phyloP scores from a whole-genome alignment of 2,329 filamentous ascomycete genomes.

The Myotisia sp. region DNA sequence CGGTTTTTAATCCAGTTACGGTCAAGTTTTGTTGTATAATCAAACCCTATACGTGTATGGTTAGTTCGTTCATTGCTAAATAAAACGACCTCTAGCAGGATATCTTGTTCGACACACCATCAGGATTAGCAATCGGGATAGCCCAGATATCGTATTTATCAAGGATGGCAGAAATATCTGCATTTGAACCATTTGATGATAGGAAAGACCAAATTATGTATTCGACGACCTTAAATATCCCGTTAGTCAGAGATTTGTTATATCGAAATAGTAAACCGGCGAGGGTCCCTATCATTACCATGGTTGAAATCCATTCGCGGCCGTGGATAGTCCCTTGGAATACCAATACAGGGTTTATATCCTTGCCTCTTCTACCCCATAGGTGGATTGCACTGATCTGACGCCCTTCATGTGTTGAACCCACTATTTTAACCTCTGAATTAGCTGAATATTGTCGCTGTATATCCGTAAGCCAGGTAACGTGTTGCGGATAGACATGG shows the following conservation, averaged over 20 bases:
- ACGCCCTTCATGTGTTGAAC: conserved; percentile 35
- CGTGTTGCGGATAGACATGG: conserved; percentile 40
- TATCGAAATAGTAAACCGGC: too few species aligned
- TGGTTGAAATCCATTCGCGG: conserved; percentile 46
- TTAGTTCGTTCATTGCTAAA: too few species aligned
- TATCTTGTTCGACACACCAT: too few species aligned
- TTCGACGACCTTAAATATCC: conserved; percentile 23
- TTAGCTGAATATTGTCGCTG: conserved; percentile 33
- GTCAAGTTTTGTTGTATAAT: conserved; percentile 42
- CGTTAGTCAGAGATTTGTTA: too few species aligned
- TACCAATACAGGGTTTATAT: conserved; percentile 39
- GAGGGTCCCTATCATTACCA: conserved; percentile 31
- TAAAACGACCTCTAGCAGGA: too few species aligned
- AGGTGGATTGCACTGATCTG: conserved; percentile 37
- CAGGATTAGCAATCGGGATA: conserved; percentile 48
- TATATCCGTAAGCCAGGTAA: conserved; percentile 36
- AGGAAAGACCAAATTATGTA: conserved; percentile 40
- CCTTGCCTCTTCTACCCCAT: conserved; percentile 35
- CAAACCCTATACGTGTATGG: conserved; percentile 43
- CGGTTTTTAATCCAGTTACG: conserved; percentile 53
- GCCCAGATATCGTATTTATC: conserved; percentile 54
- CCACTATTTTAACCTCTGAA: conserved; percentile 37
- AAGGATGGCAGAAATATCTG: conserved; percentile 33
- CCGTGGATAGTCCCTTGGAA: conserved; percentile 47
- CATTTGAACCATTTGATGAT: conserved; percentile 29